These are phyloP conservation scores for Paramarasmius palmivorus DNA, from an alignment of 1,284 basidiomycete genomes.

Conservation along the genomic window DNA sequence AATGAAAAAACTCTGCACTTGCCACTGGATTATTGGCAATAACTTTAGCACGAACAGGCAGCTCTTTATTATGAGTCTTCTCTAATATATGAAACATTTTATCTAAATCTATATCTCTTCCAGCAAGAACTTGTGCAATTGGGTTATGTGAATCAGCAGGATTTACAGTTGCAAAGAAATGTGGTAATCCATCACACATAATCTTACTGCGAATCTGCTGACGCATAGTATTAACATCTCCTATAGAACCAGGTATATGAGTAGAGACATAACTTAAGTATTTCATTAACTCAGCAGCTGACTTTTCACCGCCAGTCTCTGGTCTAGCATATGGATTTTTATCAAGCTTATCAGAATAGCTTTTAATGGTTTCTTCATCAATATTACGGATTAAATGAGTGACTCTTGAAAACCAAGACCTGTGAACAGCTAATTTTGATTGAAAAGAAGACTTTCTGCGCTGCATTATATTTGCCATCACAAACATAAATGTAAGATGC, in stretches of 20 bases:
- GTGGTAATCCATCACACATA: slow-evolving; percentile 2
- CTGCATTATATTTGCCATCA: slow-evolving; percentile 14
- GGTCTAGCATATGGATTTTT: slow-evolving; percentile 12
- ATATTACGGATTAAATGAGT: slow-evolving; percentile 3
- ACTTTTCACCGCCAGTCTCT: slow-evolving; percentile 7
- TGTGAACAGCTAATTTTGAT: slow-evolving; percentile 3
- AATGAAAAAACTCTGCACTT: slow-evolving; percentile 17
- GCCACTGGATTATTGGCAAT: slow-evolving; percentile 15
- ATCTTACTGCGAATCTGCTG: slow-evolving; percentile 11
- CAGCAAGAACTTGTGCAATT: slow-evolving; percentile 13
- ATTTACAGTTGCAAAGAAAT: slow-evolving; percentile 13
- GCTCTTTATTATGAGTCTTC: not conserved
- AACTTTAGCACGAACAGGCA: not conserved
- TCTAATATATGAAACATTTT: slow-evolving; percentile 7
- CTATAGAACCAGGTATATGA: slow-evolving; percentile 12
- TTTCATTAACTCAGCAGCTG: slow-evolving; percentile 8
- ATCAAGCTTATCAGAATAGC: slow-evolving; percentile 8
- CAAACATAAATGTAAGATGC: slow-evolving; percentile 16
- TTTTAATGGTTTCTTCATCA: not conserved
- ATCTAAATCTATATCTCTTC: slow-evolving; percentile 14
- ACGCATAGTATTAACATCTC: not conserved
- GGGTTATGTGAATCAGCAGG: slow-evolving; percentile 17
- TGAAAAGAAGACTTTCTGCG: slow-evolving; percentile 11
- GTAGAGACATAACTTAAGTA: slow-evolving; percentile 16
- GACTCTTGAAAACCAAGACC: slow-evolving; percentile 9